phyloP scores from a whole-genome alignment of 495 filamentous ascomycete species.

The Staphylotrichum tortipilum region DNA sequence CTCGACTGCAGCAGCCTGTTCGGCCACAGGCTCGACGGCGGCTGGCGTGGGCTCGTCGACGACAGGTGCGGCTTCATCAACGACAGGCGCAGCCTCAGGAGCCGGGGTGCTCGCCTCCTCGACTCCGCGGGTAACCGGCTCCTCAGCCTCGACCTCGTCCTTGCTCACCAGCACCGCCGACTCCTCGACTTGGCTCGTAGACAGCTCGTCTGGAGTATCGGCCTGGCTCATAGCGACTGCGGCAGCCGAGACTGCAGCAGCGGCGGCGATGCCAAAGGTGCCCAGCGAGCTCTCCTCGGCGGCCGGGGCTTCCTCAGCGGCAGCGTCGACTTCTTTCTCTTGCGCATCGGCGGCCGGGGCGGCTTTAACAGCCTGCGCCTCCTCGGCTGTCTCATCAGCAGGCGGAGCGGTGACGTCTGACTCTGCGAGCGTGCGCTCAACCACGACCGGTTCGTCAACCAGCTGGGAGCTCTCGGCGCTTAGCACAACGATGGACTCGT shows the following conservation, averaged over 20 bases:
- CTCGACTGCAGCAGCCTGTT: not conserved
- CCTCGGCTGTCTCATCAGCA: not conserved
- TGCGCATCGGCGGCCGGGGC: not conserved
- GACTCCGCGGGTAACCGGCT: no score
- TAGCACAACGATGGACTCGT: not conserved
- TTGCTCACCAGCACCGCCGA: not conserved
- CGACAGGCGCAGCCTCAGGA: no score
- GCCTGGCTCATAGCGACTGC: no score
- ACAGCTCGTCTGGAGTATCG: not conserved
- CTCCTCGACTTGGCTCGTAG: not conserved
- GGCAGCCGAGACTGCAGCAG: no score
- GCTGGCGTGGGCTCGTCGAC: not conserved
- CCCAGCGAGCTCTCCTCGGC: not conserved
- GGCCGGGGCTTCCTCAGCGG: not conserved
- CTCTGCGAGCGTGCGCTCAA: not conserved
- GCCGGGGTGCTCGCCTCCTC: not conserved
- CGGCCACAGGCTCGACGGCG: not conserved
- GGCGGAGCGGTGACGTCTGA: not conserved
- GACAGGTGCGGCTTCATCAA: not conserved
- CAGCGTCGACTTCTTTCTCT: not conserved
- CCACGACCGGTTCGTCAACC: slow-evolving; percentile 3
- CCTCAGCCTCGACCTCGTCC: not conserved
- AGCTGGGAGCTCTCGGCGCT: not conserved
- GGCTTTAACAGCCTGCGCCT: not conserved
- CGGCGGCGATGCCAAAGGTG: no score